Base-by-base conservation (phyloP, 305 asterid genomes). In the Fraxinus xanthoxyloides region DNA sequence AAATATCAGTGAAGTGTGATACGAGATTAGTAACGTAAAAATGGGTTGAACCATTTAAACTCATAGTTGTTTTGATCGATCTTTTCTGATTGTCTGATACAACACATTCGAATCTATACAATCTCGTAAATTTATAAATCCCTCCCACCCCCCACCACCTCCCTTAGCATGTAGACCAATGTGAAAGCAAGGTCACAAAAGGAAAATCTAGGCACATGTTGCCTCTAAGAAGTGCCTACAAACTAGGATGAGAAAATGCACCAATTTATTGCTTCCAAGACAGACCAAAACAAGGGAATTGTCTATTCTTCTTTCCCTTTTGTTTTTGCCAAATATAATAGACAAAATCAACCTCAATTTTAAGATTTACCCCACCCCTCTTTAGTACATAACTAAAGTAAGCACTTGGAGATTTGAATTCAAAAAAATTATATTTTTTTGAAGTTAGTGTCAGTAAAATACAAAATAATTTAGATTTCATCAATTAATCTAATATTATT, bases 291-390 rank as follows among this genome's bases (percentile, higher is more conserved):
- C 87, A 81, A 82, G 84, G 77, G 87, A 82, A 85, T 59, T 40
- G 80, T 74, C 86, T 31, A 77, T 83, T 87, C 72, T 79, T 82
- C 80, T 69, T 65, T 3, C 63, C 48, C 79, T 84, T 82, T 81
- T 72, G 31, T 77, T 73, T 79, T 69, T 75, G 83, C 86, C 84
- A 74, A 83, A 81, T 74, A 40, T 43, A 85, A 67, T 80, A 9
- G 87, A 89, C 92, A 87, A 87, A 85, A 70, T 24, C n/a, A 83
- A 28, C 78, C 79, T 9, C 72, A 74, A 36, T 56, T 79, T 69
- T 76, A 79, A 82, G 67, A 77, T 59, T 75, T 76, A 15, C 78
- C 78, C 46, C 78, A 32, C 67, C 72, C 79, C 76, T 77, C 81
- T 21, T 59, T 59, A 59, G 30, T 21, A 21, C 1, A 21, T 59